Percentiles rank a stretch among this genome's conserved stretches.
Conservation (phyloP, 1,139 yeast species). For the Torulaspora globosa region DNA sequence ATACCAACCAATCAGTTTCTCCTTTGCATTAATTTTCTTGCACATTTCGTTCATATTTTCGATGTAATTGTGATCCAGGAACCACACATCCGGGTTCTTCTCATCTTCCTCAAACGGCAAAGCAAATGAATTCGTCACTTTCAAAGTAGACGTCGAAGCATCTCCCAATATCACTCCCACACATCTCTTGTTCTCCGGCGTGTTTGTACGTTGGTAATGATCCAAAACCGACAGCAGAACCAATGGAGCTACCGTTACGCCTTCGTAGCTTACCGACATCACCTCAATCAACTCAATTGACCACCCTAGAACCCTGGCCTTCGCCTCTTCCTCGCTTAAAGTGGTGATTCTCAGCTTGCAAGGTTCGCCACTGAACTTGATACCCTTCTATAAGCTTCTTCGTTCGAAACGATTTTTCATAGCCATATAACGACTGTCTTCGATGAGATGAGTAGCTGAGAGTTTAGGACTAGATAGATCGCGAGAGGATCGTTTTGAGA, state of each 20-base stretch:
- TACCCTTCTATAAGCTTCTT: not conserved
- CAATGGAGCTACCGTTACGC: constrained; percentile 91
- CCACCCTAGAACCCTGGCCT: not conserved
- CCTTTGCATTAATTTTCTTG: constrained; percentile 94
- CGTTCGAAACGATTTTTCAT: constrained; percentile 9
- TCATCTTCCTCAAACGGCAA: constrained; percentile 97
- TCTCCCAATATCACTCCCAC: constrained; percentile 95
- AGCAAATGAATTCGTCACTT: constrained; percentile 76
- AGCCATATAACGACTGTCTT: not conserved
- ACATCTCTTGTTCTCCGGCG: constrained; percentile 70
- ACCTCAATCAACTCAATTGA: constrained; percentile 1
- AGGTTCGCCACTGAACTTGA: constrained; percentile 8
- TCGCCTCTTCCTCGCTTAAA: not conserved
- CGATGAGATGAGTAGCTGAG: constrained; percentile 9
- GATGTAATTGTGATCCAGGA: constrained; percentile 91
- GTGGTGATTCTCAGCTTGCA: constrained; percentile 3
- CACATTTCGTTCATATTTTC: constrained; percentile 98
- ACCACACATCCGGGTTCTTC: constrained; percentile 92
- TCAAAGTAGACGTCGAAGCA: constrained; percentile 50
- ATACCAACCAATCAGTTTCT: constrained; percentile 95
- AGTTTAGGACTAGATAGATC: not conserved
- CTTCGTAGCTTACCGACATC: constrained; percentile 42
- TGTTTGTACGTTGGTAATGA: constrained; percentile 83
- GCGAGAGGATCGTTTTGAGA: constrained; percentile 18
- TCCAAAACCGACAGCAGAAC: constrained; percentile 93